Base-by-base conservation (phyloP, 306 rosid genomes). In the Quercus parvula region DNA sequence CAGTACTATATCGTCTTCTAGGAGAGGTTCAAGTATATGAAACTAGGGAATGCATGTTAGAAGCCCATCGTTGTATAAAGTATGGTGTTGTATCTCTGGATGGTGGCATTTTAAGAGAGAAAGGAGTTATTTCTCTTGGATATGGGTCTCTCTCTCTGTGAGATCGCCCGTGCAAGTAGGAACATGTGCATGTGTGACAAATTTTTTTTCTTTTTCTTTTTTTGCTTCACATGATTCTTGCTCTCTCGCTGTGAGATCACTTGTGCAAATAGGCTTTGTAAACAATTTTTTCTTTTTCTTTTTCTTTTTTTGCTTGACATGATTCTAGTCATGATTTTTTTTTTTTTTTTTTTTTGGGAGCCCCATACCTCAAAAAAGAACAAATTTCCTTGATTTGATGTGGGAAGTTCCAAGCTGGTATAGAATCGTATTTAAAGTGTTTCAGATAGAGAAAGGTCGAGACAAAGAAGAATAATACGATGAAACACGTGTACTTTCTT, bases 41-140 rank as follows among this genome's bases (percentile, higher is more conserved):
- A 51, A 88, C 89, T 28, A 75, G 85, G 84, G 81, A 79, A 38
- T 71, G 38, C 67, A 91, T 89, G 96, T 2, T 88, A 44, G 86
- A 85, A 64, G 90, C 96, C 49, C 87, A 79, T 62, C 56, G 54
- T 18, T 87, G 86, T 77, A 74, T 87, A 64, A 78, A 78, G 56
- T 84, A 89, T 70, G 96, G 88, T n/a, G 94, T 92, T 22, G 86
- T 91, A 31, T 91, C 96, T 24, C 69, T 89, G 27, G 96, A 89
- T 80, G 93, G 94, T 27, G 90, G 94, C 41, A 88, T 91, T 67
- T 28, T 89, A 18, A 83, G 83, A 71, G 89, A 86, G 35, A 80
- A 56, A 55, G 89, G 91, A 81, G 14, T 76, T 5, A 28, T 83
- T 56, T 84, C 91, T 76, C 81, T 86, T 62, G 94, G 94, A 73